Conservation (phyloP, 2,329 filamentous ascomycete genomes). For the Apiospora koreana region DNA sequence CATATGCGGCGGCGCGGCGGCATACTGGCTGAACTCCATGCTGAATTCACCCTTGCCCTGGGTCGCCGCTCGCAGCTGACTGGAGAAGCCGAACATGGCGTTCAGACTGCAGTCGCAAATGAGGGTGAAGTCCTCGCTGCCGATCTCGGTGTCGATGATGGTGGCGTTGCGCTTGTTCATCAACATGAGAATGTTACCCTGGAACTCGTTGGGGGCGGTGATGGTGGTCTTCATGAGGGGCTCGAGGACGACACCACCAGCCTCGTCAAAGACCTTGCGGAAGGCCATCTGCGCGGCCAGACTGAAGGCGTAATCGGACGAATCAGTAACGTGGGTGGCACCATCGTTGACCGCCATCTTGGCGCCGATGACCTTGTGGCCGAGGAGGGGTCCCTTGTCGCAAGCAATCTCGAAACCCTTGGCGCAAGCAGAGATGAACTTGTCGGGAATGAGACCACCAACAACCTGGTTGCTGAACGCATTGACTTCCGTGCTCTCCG, state of each 20-base stretch:
- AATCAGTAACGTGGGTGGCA: slow-evolving; percentile 96
- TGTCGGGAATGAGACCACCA: slow-evolving; percentile 91
- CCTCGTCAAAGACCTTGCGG: slow-evolving; percentile 85
- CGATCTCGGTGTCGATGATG: slow-evolving; percentile 94
- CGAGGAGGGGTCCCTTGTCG: slow-evolving; percentile 85
- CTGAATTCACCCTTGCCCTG: slow-evolving; percentile 98
- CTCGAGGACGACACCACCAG: slow-evolving; percentile 83
- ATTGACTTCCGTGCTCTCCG: slow-evolving; percentile 69
- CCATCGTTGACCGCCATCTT: slow-evolving; percentile 94
- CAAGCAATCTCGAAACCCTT: slow-evolving; percentile 89
- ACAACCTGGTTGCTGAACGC: slow-evolving; percentile 84
- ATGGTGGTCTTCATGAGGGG: slow-evolving; percentile 98
- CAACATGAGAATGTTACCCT: slow-evolving; percentile 90
- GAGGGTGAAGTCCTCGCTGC: slow-evolving; percentile 90
- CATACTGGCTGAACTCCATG: slow-evolving; percentile 99
- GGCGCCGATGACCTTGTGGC: slow-evolving; percentile 88
- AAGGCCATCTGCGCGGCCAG: slow-evolving; percentile 95
- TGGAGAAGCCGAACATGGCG: slow-evolving; percentile 96
- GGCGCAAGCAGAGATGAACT: slow-evolving; percentile 90
- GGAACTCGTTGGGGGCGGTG: slow-evolving; percentile 94
- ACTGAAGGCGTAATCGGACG: slow-evolving; percentile 94
- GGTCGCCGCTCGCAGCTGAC: slow-evolving; percentile 85
- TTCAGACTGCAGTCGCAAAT: slow-evolving; percentile 92
- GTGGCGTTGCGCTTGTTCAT: slow-evolving; percentile 96
- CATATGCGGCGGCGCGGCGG: slow-evolving; percentile 80